Evolutionary conservation across 495 filamentous ascomycete genomes (phyloP).

Genomic region (Cladorrhinum samala): DNA sequence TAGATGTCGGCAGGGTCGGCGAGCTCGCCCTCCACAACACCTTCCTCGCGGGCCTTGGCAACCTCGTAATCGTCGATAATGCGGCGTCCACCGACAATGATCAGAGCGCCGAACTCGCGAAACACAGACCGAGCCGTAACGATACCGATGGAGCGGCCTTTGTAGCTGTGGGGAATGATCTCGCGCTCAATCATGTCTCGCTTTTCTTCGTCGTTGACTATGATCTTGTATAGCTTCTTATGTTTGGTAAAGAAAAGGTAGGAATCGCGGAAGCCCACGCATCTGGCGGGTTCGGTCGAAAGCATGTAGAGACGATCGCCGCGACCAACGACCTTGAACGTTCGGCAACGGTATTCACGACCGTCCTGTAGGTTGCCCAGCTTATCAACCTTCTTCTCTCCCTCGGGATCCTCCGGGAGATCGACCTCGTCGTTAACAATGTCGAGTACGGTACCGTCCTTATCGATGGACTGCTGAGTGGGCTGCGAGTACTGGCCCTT

Average conservation of each 20-base stretch:
- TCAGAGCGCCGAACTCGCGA: constrained; percentile 89
- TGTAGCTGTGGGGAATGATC: constrained; percentile 95
- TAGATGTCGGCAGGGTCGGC: constrained; percentile 80
- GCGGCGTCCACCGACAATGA: constrained; percentile 83
- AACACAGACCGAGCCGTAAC: constrained; percentile 96
- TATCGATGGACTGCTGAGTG: constrained; percentile 75
- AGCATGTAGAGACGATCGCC: constrained; percentile 93
- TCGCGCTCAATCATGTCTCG: constrained; percentile 88
- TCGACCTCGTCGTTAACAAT: constrained; percentile 89
- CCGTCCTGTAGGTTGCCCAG: constrained; percentile 71
- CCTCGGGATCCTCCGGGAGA: constrained; percentile 78
- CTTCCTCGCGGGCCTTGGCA: constrained; percentile 65
- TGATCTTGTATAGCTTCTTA: constrained; percentile 89
- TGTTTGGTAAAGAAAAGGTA: constrained; percentile 99
- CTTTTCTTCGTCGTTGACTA: constrained; percentile 88
- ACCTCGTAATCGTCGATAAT: constrained; percentile 89
- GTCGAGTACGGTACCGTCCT: constrained; percentile 87
- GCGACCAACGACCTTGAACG: constrained; percentile 79
- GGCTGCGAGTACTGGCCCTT: constrained; percentile 68
- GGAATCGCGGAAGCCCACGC: constrained; percentile 92
- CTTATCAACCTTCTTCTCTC: constrained; percentile 89
- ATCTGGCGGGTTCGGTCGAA: constrained; percentile 92
- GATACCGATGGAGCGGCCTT: constrained; percentile 93
- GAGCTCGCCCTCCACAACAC: constrained; percentile 81
- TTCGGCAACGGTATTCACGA: constrained; percentile 88